phyloP scores from a whole-genome alignment of 225 moss, liverwort and hornwort genomes.

The Asterella californica region DNA sequence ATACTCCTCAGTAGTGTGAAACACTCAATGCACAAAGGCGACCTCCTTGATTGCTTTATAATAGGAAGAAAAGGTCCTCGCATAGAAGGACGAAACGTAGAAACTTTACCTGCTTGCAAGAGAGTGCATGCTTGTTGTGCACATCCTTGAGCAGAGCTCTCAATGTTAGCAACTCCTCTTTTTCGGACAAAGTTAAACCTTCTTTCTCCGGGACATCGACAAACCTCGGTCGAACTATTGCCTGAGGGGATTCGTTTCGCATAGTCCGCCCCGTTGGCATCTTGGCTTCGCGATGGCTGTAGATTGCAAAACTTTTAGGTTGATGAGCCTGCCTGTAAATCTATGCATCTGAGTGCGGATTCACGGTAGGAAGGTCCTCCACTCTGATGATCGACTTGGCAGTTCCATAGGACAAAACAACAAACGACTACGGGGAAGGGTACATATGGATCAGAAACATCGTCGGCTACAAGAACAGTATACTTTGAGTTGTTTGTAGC shows the following conservation, averaged over 20 bases:
- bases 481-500: too few species aligned
- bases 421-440: too few species aligned
- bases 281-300: background rate
- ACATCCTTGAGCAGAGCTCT: slow-evolving; percentile 33
- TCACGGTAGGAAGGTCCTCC: background rate
- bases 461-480: slow-evolving; percentile 9
- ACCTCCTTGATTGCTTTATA: too few species aligned
- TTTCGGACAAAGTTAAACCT: slow-evolving; percentile 34
- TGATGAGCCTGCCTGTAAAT: background rate
- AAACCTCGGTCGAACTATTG: background rate
- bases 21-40: too few species aligned
- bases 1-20: too few species aligned
- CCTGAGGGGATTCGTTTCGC: background rate
- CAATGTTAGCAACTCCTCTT: slow-evolving; percentile 39
- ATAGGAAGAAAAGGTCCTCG: background rate
- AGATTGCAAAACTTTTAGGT: background rate
- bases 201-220: slow-evolving; percentile 14
- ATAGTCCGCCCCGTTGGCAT: background rate
- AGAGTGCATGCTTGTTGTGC: slow-evolving; percentile 19
- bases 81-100: background rate
- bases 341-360: background rate
- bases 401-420: background rate
- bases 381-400: background rate
- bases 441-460: too few species aligned
- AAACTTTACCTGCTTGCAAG: slow-evolving; percentile 27